Percentiles rank a stretch among this genome's conserved stretches.
Conservation (phyloP, 192 early-diverging fungal genomes). For the Rhizophagus sp. region DNA sequence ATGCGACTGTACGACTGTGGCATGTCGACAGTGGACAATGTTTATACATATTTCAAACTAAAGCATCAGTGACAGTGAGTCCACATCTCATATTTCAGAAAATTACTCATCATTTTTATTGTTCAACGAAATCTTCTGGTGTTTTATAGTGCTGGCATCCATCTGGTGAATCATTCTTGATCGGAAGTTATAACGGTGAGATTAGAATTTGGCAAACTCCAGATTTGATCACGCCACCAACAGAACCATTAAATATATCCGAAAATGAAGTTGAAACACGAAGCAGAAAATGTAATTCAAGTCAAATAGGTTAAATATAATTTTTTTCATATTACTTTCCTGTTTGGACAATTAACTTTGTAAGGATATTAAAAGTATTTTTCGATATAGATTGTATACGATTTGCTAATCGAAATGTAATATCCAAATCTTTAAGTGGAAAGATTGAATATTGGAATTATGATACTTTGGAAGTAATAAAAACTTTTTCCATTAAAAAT, state of each 20-base stretch:
- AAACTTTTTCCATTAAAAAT: constrained; percentile 46
- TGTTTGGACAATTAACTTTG: not conserved
- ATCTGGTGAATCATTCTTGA: constrained; percentile 56
- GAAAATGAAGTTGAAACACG: constrained; percentile 31
- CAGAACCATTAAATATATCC: constrained; percentile 9
- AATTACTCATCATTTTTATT: not conserved
- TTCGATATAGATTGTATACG: constrained; percentile 65
- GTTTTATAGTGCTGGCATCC: constrained; percentile 60
- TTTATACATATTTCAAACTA: constrained; percentile 59
- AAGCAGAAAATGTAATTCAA: constrained; percentile 34
- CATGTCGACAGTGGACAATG: constrained; percentile 63
- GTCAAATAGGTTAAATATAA: constrained; percentile 32
- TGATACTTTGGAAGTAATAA: constrained; percentile 44
- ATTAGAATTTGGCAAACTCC: constrained; percentile 43
- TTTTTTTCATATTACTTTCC: not conserved
- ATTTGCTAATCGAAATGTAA: constrained; percentile 63
- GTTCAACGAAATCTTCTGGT: not conserved
- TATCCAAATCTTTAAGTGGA: constrained; percentile 76
- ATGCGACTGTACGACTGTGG: constrained; percentile 81
- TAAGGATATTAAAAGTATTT: not conserved
- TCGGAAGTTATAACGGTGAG: constrained; percentile 45
- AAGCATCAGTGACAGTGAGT: constrained; percentile 60
- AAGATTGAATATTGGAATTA: constrained; percentile 78
- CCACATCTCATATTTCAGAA: not conserved
- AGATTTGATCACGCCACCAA: constrained; percentile 19